Conservation (phyloP, 2,329 filamentous ascomycete genomes). For the Exophiala dermatitidis region DNA sequence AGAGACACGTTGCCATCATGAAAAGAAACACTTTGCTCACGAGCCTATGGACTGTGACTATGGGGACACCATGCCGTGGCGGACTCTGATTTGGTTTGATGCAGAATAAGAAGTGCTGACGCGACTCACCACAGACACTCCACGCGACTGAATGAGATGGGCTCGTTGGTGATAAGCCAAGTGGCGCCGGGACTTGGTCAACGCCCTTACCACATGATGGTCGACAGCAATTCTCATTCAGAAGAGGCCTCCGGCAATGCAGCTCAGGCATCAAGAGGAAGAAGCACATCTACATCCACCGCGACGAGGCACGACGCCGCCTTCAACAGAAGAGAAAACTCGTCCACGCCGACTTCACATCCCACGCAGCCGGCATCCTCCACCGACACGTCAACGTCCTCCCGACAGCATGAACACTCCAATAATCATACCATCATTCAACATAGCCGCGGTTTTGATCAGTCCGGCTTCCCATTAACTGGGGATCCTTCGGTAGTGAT, state of each 20-base stretch:
- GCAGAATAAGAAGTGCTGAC: conserved; percentile 9
- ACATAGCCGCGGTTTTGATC: conserved; percentile 27
- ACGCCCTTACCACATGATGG: conserved; percentile 62
- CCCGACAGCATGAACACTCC: conserved; percentile 10
- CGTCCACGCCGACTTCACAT: conserved; percentile 12
- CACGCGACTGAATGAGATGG: conserved; percentile 45
- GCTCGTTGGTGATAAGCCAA: conserved; percentile 58
- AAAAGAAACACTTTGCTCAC: background rate
- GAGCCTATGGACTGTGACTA: background rate
- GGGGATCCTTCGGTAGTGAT: conserved; percentile 28
- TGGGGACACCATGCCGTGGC: background rate
- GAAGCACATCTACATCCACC: conserved; percentile 10
- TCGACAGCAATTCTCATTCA: conserved; percentile 37
- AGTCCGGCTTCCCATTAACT: conserved; percentile 29
- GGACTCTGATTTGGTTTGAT: background rate
- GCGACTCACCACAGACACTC: conserved; percentile 17
- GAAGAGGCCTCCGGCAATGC: conserved; percentile 14
- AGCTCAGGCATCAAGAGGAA: conserved; percentile 15
- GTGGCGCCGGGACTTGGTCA: conserved; percentile 63
- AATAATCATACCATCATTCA: conserved; percentile 18
- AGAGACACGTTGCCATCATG: background rate
- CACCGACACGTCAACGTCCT: conserved; percentile 8
- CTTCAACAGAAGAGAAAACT: conserved; percentile 3
- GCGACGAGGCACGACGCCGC: conserved; percentile 1
- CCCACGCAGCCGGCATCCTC: conserved; percentile 9